phyloP scores from a whole-genome alignment of 2,329 filamentous ascomycete genomes.

The Didymella exigua region DNA sequence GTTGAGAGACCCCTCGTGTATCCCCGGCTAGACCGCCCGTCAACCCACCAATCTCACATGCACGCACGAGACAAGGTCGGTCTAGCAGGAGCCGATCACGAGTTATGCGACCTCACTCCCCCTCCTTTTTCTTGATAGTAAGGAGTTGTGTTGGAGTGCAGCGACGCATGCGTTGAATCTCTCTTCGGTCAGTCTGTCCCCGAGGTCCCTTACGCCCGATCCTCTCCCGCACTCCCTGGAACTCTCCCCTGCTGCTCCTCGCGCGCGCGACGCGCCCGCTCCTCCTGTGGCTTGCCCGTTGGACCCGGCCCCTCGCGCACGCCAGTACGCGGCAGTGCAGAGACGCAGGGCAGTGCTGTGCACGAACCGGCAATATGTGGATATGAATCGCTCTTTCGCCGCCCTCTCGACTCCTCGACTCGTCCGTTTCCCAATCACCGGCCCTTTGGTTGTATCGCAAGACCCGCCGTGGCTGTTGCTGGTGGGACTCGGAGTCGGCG shows the following conservation, averaged over 20 bases:
- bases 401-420: slow-evolving; percentile 20
- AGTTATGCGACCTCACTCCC: slow-evolving; percentile 20
- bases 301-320: slow-evolving; percentile 30
- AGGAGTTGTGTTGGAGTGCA: slow-evolving; percentile 26
- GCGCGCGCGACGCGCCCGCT: slow-evolving; percentile 30
- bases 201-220: slow-evolving; percentile 52
- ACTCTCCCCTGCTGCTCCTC: slow-evolving; percentile 35
- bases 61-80: slow-evolving; percentile 9
- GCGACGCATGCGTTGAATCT: slow-evolving; percentile 38
- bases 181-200: slow-evolving; percentile 50
- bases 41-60: slow-evolving; percentile 15
- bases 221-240: slow-evolving; percentile 45
- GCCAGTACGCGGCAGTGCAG: slow-evolving; percentile 35
- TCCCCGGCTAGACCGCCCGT: slow-evolving; percentile 12
- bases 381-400: slow-evolving; percentile 52
- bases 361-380: slow-evolving; percentile 51
- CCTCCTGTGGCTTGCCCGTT: slow-evolving; percentile 49
- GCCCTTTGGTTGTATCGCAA: slow-evolving; percentile 44
- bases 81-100: slow-evolving; percentile 14
- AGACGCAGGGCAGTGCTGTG: slow-evolving; percentile 33
- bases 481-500: slow-evolving; percentile 36
- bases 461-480: slow-evolving; percentile 46
- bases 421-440: slow-evolving; percentile 36
- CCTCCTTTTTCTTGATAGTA: slow-evolving; percentile 29
- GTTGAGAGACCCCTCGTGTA: slow-evolving; percentile 21